These are phyloP conservation scores for Ogataea hybrid DNA, from an alignment of 1,139 yeast species.

Conservation along the genomic window DNA sequence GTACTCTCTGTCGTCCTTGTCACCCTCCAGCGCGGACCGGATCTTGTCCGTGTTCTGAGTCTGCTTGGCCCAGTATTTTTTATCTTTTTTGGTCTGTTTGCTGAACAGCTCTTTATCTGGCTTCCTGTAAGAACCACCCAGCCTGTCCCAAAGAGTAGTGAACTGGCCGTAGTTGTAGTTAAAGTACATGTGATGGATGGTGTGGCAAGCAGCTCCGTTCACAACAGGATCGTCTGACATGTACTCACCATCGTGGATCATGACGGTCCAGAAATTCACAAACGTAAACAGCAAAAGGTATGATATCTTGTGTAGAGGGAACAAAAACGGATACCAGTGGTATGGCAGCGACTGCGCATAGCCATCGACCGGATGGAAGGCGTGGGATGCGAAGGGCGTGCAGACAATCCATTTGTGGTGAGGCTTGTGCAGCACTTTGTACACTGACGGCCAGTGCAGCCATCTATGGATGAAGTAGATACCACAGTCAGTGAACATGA, in stretches of 20 bases:
- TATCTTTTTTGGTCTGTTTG: slow-evolving; percentile 54
- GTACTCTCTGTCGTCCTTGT: slow-evolving; percentile 57
- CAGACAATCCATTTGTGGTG: slow-evolving; percentile 99
- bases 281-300: slow-evolving; percentile 80
- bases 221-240: slow-evolving; percentile 89
- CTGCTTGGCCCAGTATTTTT: slow-evolving; percentile 71
- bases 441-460: slow-evolving; percentile 87
- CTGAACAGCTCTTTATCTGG: slow-evolving; percentile 88
- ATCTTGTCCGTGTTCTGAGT: slow-evolving; percentile 75
- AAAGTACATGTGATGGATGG: slow-evolving; percentile 93
- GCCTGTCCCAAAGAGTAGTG: slow-evolving; percentile 96
- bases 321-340: slow-evolving; percentile 83
- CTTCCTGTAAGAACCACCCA: slow-evolving; percentile 88
- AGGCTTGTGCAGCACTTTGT: slow-evolving; percentile 90
- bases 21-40: slow-evolving; percentile 77
- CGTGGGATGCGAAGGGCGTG: slow-evolving; percentile 97
- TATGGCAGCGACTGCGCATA: slow-evolving; percentile 90
- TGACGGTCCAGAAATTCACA: slow-evolving; percentile 96
- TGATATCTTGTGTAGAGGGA: slow-evolving; percentile 88
- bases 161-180: slow-evolving; percentile 98
- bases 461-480: slow-evolving; percentile 89
- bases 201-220: slow-evolving; percentile 98
- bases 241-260: slow-evolving; percentile 98
- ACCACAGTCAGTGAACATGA: slow-evolving; percentile 90
- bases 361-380: slow-evolving; percentile 98